A percentile compares a stretch with the other conserved stretches of the same genome.
Evolutionary conservation across 768 basidiomycete genomes (phyloP).

Genomic region (Lactifluus volemus): DNA sequence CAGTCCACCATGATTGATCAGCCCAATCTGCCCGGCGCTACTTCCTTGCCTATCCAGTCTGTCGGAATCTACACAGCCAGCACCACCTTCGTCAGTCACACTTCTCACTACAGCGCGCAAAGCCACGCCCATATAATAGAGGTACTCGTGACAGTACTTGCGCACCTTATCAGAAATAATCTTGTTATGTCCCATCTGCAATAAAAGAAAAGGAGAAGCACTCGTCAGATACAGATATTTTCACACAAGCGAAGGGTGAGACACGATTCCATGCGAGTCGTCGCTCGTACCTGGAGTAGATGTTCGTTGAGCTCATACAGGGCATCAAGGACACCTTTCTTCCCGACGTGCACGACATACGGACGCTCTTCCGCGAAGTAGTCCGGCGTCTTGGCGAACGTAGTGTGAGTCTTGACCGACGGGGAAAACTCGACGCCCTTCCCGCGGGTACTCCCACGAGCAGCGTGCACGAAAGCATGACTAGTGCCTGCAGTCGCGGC

Average conservation of each 20-base stretch:
- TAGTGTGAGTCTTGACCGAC: neutral
- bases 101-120: neutral
- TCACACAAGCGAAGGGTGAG: neutral
- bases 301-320: conserved; percentile 61
- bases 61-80: conserved; percentile 38
- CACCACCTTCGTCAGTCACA: neutral
- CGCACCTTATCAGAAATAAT: conserved; percentile 57
- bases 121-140: neutral
- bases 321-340: conserved; percentile 59
- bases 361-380: conserved; percentile 44
- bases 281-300: conserved; percentile 37
- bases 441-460: neutral
- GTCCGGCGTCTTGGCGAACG: conserved; percentile 11
- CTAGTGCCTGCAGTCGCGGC: neutral
- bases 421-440: neutral
- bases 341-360: conserved; percentile 63
- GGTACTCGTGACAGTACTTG: neutral
- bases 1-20: conserved; percentile 75
- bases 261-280: neutral
- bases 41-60: conserved; percentile 62
- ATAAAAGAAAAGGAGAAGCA: neutral
- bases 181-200: conserved; percentile 45
- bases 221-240: neutral
- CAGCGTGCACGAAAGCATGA: neutral
- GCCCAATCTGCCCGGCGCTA: conserved; percentile 60